Evolutionary conservation across 306 rosid species (phyloP), one percentile per base, ranked within the genome.

Genomic region (Glycine soja): DNA sequence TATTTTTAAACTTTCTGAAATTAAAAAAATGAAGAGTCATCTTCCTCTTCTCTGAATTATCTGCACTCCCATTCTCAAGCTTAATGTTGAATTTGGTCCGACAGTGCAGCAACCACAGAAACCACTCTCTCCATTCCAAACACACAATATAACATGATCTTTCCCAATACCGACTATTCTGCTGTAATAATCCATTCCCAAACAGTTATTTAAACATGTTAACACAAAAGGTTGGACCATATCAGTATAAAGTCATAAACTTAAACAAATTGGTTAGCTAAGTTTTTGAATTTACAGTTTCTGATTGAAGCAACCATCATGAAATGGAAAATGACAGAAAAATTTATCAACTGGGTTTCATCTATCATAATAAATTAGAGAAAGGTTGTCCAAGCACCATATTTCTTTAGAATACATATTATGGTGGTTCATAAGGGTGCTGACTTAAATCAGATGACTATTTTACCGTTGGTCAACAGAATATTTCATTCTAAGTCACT

Each of bases 261-360:
- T 86, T 83, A 67, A 50, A 48, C 62, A 52, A 53, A 67, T 76
- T 68, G 58, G 76, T 59, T 32, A 16, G n/a, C 8, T 46, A 52
- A 48, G 47, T 46, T 45, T 43, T 13, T 53, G 10, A 65, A 9
- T 58, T 68, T 58, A 40, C 42, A 15, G 81, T 66, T 72, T 76
- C 72, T 81, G 61, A 18, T 72, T 38, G 66, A 51, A 24, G 30
- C 30, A 24, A 24, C 30, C 30, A 24, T 24, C 30, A 24, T 24
- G 30, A 24, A 68, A 78, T 32, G 73, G 68, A 13, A 68, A 50
- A 51, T 30, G 46, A 58, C 47, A 3, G 24, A 36, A 45, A 36
- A 47, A 47, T 24, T 70, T 15, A 36, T 48, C 11, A 40, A 24
- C 6, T 14, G 70, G 70, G 40, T 47, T 42, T 70, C 14, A 9